Conservation (phyloP, 495 filamentous ascomycete species). For the Talaromyces ruber region DNA sequence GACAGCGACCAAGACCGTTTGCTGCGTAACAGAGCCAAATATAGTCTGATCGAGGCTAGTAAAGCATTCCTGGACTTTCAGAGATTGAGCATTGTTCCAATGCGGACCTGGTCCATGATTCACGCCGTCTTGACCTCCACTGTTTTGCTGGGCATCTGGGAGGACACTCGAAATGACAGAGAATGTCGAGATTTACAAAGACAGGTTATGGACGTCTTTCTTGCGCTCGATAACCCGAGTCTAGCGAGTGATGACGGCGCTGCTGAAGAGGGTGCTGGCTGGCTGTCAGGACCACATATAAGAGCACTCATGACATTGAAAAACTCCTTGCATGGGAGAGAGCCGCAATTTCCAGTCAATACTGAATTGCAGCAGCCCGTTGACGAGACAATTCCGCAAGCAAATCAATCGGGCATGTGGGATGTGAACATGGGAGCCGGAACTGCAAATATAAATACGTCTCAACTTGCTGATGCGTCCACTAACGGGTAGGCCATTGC, state of each 20-base stretch:
- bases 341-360: neutral
- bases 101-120: slow-evolving; percentile 31
- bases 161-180: slow-evolving; percentile 25
- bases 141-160: slow-evolving; percentile 29
- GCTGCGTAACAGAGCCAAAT: slow-evolving; percentile 18
- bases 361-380: no score
- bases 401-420: slow-evolving; percentile 3
- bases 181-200: slow-evolving; percentile 26
- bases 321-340: slow-evolving; percentile 12
- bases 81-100: slow-evolving; percentile 22
- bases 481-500: slow-evolving; percentile 6
- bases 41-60: slow-evolving; percentile 22
- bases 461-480: slow-evolving; percentile 2
- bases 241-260: slow-evolving; percentile 9
- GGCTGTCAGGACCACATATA: slow-evolving; percentile 27
- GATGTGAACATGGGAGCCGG: neutral
- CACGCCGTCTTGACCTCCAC: slow-evolving; percentile 29
- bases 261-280: slow-evolving; percentile 16
- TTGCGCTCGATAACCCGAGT: slow-evolving; percentile 9
- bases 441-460: neutral
- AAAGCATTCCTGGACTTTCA: slow-evolving; percentile 27
- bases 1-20: slow-evolving; percentile 7
- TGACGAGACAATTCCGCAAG: slow-evolving; percentile 1
- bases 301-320: slow-evolving; percentile 23
- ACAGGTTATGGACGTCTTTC: slow-evolving; percentile 25